These are phyloP conservation scores for Sanguinoderma infundibulare DNA, from an alignment of 1,284 basidiomycete species.

Conservation along the genomic window DNA sequence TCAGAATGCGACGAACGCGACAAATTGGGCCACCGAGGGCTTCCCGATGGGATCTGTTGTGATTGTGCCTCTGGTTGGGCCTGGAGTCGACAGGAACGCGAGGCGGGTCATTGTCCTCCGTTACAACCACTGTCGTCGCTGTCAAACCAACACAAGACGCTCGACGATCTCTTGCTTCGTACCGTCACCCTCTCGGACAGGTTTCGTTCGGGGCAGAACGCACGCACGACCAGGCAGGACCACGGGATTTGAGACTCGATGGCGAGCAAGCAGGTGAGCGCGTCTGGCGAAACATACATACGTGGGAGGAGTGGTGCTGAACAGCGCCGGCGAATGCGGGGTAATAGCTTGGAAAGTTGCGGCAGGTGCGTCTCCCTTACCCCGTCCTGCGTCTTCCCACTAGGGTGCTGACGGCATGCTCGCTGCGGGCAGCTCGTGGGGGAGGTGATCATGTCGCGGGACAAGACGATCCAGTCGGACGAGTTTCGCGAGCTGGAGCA, in stretches of 20 bases:
- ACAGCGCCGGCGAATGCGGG: background rate
- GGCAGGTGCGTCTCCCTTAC: conserved; percentile 33
- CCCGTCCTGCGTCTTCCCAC: too few species aligned
- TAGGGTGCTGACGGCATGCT: conserved; percentile 30
- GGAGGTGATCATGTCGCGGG: conserved; percentile 41
- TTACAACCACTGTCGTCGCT: conserved; percentile 23
- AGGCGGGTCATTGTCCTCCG: conserved; percentile 17
- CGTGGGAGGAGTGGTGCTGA: conserved; percentile 4
- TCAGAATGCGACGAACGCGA: conserved; percentile 3
- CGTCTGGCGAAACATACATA: background rate
- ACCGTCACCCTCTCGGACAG: background rate
- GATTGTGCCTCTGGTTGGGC: conserved; percentile 18
- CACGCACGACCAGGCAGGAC: background rate
- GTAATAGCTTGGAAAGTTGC: conserved; percentile 40
- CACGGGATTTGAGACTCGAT: conserved; percentile 17
- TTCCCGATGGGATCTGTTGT: conserved; percentile 28
- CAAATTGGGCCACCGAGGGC: conserved; percentile 21
- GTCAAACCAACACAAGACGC: background rate
- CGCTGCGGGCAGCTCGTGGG: conserved; percentile 28
- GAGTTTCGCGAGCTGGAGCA: conserved; percentile 42
- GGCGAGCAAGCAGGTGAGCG: conserved; percentile 42
- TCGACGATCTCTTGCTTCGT: background rate
- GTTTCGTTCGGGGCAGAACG: background rate
- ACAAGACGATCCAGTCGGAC: conserved; percentile 42
- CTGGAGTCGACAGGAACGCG: conserved; percentile 6